Percentiles rank a stretch among this genome's conserved stretches.
Conservation (phyloP, 306 rosid genomes). For the Rubus parviflorus region DNA sequence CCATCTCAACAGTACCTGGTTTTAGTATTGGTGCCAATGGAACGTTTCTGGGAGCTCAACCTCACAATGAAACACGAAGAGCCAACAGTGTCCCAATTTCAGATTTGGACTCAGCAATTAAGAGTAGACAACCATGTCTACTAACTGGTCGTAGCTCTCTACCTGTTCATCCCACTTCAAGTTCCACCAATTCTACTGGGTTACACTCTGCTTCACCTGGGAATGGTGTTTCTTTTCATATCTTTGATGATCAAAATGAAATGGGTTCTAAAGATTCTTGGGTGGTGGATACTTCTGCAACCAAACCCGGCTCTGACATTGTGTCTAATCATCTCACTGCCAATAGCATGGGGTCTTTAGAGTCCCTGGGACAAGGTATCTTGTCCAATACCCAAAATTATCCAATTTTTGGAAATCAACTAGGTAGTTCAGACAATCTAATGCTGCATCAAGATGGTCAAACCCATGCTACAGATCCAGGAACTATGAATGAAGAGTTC, state of each 20-base stretch:
- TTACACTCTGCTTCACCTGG: slow-evolving; percentile 38
- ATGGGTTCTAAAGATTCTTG: slow-evolving; percentile 27
- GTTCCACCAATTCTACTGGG: slow-evolving; percentile 36
- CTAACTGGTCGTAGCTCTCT: slow-evolving; percentile 38
- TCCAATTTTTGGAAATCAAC: slow-evolving; percentile 37
- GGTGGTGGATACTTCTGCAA: slow-evolving; percentile 38
- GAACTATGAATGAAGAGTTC: slow-evolving; percentile 63
- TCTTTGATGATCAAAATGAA: slow-evolving; percentile 34
- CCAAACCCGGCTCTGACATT: slow-evolving; percentile 24
- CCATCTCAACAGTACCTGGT: slow-evolving; percentile 88
- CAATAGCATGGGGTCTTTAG: slow-evolving; percentile 33
- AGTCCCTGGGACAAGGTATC: slow-evolving; percentile 37
- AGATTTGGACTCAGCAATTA: slow-evolving; percentile 39
- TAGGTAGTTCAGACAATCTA: slow-evolving; percentile 31
- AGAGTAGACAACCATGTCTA: slow-evolving; percentile 34
- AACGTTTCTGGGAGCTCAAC: slow-evolving; percentile 43
- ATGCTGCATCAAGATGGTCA: slow-evolving; percentile 43
- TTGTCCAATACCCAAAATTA: slow-evolving; percentile 36
- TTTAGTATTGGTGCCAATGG: slow-evolving; percentile 41
- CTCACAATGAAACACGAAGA: slow-evolving; percentile 45
- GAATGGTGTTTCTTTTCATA: slow-evolving; percentile 29
- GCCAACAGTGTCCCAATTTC: slow-evolving; percentile 45
- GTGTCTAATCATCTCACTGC: slow-evolving; percentile 35
- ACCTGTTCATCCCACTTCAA: slow-evolving; percentile 36
- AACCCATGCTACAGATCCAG: slow-evolving; percentile 35